A percentile compares a stretch with the other conserved stretches of the same genome.
Conservation (phyloP, 73 alveolate species). For the Stentor coeruleus region DNA sequence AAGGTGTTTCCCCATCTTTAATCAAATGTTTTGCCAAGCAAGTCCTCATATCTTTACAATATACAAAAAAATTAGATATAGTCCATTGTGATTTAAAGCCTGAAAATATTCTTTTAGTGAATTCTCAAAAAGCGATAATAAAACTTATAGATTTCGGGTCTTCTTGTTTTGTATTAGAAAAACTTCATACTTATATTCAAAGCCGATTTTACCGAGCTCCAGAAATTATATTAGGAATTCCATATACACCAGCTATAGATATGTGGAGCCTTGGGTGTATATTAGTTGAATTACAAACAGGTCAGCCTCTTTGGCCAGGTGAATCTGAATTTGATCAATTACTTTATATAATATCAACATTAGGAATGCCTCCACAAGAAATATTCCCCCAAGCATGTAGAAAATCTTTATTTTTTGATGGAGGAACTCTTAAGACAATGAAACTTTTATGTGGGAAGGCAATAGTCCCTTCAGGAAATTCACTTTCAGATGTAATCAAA, state of each 20-base stretch:
- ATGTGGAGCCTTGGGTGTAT: conserved; percentile 95
- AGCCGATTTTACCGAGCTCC: conserved; percentile 94
- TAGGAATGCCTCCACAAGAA: neutral
- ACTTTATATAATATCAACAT: too few species aligned
- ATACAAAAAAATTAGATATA: neutral
- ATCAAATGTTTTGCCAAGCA: neutral
- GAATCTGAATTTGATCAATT: neutral
- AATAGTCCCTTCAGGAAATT: neutral
- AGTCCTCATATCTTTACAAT: too few species aligned
- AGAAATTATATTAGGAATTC: conserved; percentile 83
- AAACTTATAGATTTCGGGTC: conserved; percentile 77
- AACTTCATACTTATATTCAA: conserved; percentile 38
- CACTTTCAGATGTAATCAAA: neutral
- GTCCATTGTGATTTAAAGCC: neutral
- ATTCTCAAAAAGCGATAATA: conserved; percentile 25
- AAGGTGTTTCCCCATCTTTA: neutral
- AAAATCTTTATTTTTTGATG: neutral
- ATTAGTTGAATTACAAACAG: conserved; percentile 92
- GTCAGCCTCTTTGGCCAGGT: conserved; percentile 88
- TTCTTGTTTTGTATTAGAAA: conserved; percentile 32
- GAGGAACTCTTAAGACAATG: neutral
- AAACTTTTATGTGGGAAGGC: neutral
- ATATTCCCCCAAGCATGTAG: neutral
- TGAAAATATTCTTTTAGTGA: neutral
- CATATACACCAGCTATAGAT: conserved; percentile 91